Conservation (phyloP, 148 eudicot species). For the Amaranthus cruentus region DNA sequence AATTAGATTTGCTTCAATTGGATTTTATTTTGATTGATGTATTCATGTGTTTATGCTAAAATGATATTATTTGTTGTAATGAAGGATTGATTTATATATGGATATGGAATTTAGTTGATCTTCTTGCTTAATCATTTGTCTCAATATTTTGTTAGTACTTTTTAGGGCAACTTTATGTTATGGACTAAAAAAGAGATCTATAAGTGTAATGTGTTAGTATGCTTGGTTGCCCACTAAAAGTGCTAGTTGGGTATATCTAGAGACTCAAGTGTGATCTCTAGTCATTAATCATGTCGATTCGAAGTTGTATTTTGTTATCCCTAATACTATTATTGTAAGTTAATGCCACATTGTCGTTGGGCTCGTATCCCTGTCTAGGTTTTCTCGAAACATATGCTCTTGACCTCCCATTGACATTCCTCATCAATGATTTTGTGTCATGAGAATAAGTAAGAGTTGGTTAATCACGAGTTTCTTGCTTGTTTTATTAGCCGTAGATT, state of each 20-base stretch:
- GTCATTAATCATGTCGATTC: no score
- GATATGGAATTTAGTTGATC: not conserved
- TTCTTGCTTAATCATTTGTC: not conserved
- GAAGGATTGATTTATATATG: not conserved
- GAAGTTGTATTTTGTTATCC: no score
- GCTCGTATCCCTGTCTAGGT: no score
- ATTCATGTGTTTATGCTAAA: not conserved
- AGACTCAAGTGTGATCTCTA: no score
- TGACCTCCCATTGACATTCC: not conserved
- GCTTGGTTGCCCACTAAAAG: no score
- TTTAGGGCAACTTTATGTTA: not conserved
- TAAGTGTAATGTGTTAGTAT: not conserved
- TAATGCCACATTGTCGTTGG: no score
- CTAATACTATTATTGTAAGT: no score
- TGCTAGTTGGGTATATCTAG: no score
- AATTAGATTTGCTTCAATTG: not conserved
- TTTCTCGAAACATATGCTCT: not conserved
- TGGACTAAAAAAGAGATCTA: not conserved
- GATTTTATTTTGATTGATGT: not conserved
- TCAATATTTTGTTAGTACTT: not conserved
- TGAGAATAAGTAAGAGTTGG: not conserved
- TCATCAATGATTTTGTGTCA: not conserved
- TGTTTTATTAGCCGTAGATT: not conserved
- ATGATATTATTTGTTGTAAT: not conserved
- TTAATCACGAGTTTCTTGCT: not conserved